Percentiles rank a stretch among this genome's conserved stretches.
Conservation (phyloP, 2,329 filamentous ascomycete species). For the Nothophaeocryptopus gaeumannii region DNA sequence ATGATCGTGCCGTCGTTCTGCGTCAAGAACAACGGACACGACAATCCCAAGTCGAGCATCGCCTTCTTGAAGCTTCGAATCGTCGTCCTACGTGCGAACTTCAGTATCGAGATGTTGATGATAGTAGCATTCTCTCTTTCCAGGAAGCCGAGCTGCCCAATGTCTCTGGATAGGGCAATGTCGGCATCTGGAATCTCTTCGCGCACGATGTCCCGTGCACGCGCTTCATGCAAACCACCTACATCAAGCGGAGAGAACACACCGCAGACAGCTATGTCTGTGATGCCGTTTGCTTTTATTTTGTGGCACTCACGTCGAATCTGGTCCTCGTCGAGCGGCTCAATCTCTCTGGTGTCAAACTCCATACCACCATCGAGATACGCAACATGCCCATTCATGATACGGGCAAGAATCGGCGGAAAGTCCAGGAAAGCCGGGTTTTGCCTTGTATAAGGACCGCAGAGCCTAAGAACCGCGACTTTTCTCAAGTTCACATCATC, state of each 20-base stretch:
- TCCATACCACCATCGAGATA: conserved; percentile 1
- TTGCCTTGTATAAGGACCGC: conserved; percentile 2
- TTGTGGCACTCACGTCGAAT: neutral
- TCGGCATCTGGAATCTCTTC: neutral
- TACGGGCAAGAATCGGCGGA: neutral
- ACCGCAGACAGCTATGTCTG: conserved; percentile 2
- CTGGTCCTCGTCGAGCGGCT: neutral
- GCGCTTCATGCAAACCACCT: neutral
- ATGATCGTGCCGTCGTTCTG: conserved; percentile 3
- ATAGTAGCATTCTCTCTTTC: conserved; percentile 4
- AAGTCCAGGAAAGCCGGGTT: conserved; percentile 1
- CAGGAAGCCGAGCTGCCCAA: conserved; percentile 2
- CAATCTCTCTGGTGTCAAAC: conserved; percentile 1
- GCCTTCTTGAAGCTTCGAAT: conserved; percentile 2
- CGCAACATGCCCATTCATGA: neutral
- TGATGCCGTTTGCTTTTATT: neutral
- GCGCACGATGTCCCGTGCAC: neutral
- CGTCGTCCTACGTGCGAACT: neutral
- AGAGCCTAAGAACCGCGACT: neutral
- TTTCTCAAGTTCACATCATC: neutral
- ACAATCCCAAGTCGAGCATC: neutral
- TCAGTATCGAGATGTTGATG: conserved; percentile 4
- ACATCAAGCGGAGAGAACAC: conserved; percentile 2
- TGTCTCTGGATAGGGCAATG: neutral
- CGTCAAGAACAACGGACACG: conserved; percentile 1